phyloP scores from a whole-genome alignment of 345 rosid genomes.

The Pistacia integerrima region DNA sequence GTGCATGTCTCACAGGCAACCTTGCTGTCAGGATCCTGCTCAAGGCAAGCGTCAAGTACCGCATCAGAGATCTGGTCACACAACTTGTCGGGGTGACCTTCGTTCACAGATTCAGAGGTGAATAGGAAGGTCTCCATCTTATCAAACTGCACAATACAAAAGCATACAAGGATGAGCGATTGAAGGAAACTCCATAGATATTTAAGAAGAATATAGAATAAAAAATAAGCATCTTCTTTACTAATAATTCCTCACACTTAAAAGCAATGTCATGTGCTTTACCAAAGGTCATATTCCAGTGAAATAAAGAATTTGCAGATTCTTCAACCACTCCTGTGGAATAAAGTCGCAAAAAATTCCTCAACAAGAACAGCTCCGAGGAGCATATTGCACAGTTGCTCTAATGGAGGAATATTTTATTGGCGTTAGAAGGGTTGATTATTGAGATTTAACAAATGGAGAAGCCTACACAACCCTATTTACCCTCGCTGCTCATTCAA shows the following conservation, averaged over 20 bases:
- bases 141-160: constrained; percentile 32
- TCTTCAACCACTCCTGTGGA: constrained; percentile 12
- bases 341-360: constrained; percentile 4
- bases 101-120: constrained; percentile 80
- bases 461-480: neutral
- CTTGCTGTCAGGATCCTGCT: constrained; percentile 81
- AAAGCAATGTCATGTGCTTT: neutral
- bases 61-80: constrained; percentile 85
- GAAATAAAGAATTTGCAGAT: constrained; percentile 12
- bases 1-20: constrained; percentile 84
- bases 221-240: neutral
- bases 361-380: neutral
- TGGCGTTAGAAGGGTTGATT: neutral
- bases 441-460: neutral
- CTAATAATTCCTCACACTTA: neutral
- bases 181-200: neutral
- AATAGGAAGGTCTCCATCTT: constrained; percentile 73
- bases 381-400: neutral
- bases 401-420: neutral
- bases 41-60: constrained; percentile 77
- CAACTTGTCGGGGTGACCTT: constrained; percentile 87
- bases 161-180: neutral
- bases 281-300: neutral
- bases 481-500: neutral
- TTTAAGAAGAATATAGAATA: constrained; percentile 8